Evolutionary conservation across 257 asterid species (phyloP).

Genomic region (Ocimum tenuiflorum): DNA sequence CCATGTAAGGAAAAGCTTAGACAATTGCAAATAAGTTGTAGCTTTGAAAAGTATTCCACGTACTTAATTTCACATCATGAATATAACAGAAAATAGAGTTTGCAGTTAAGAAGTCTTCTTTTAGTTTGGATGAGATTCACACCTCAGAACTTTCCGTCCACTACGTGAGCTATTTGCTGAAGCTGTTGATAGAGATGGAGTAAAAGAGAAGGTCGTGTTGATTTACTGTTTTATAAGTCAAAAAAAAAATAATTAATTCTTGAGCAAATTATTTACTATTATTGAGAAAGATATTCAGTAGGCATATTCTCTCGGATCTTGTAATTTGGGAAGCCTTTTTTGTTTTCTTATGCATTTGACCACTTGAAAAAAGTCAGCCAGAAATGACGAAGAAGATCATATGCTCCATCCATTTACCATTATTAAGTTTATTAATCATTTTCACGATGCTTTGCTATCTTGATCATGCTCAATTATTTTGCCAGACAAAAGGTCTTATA

Average conservation of each 20-base stretch:
- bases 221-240: background rate
- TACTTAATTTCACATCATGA: background rate
- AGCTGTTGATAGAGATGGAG: no score
- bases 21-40: background rate
- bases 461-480: no score
- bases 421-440: no score
- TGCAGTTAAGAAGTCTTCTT: background rate
- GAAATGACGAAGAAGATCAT: background rate
- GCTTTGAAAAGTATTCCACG: background rate
- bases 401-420: no score
- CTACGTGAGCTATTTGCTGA: background rate
- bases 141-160: background rate
- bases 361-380: background rate
- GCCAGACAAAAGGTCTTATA: no score
- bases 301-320: background rate
- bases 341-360: background rate
- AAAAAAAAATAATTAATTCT: background rate
- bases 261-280: background rate
- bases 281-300: background rate
- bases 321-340: constrained; percentile 1
- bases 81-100: background rate
- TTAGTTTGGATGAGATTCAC: background rate
- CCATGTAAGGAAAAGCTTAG: no score
- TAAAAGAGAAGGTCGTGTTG: background rate
- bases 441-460: no score